Evolutionary conservation across 164 flowering plant species (phyloP).

Genomic region (Stephania cephalantha): DNA sequence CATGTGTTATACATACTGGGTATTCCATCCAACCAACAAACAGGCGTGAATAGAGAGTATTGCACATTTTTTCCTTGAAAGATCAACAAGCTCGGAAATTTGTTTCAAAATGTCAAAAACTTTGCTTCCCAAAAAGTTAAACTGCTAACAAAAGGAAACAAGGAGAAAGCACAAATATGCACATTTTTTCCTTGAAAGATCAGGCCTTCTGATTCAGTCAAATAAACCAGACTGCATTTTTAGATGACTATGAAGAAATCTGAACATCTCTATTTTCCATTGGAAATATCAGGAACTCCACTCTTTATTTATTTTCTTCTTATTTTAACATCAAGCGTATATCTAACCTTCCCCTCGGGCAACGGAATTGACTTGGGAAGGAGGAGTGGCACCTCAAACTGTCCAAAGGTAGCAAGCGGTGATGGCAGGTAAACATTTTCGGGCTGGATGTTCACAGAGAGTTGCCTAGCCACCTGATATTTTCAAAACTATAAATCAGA

Average conservation of each 20-base stretch:
- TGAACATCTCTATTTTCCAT: neutral
- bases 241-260: neutral
- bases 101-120: neutral
- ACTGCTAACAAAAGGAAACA: neutral
- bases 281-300: neutral
- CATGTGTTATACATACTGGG: neutral
- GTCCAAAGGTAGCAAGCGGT: constrained; percentile 63
- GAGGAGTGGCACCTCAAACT: constrained; percentile 67
- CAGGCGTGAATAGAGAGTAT: no score
- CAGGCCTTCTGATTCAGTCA: neutral
- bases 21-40: neutral
- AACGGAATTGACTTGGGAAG: constrained; percentile 75
- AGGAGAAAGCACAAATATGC: neutral
- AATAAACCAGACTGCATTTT: neutral
- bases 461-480: constrained; percentile 84
- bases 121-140: neutral
- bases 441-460: constrained; percentile 60
- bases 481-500: neutral
- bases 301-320: constrained; percentile 44
- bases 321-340: constrained; percentile 71
- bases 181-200: neutral
- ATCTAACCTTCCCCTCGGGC: constrained; percentile 63
- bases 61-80: no score
- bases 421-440: constrained; percentile 65
- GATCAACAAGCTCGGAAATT: no score